Percentiles rank a stretch among this genome's conserved stretches.
These are phyloP conservation scores for Allium cepa DNA, from an alignment of 106 monocot species.

Conservation along the genomic window DNA sequence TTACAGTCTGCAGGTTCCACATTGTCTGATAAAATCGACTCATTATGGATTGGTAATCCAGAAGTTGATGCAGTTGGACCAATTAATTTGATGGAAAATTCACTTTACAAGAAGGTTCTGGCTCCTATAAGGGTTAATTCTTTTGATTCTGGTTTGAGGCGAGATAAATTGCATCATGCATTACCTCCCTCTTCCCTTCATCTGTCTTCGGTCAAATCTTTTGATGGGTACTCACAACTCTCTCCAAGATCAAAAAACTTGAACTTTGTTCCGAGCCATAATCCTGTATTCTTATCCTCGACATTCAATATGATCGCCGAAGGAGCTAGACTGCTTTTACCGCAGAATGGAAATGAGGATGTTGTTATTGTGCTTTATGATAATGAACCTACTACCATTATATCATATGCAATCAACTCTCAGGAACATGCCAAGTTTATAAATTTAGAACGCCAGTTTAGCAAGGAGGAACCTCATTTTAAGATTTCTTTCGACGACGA, in stretches of 20 bases:
- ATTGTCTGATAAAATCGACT: constrained; percentile 80
- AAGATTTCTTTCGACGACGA: constrained; percentile 66
- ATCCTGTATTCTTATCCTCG: constrained; percentile 42
- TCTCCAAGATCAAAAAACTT: constrained; percentile 35
- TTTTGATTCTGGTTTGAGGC: not conserved
- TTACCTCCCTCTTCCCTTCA: constrained; percentile 25
- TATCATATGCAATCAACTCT: constrained; percentile 59
- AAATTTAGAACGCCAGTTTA: constrained; percentile 9
- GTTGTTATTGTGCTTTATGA: constrained; percentile 68
- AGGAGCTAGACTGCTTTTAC: constrained; percentile 59
- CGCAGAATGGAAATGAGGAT: constrained; percentile 27
- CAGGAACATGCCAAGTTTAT: constrained; percentile 56
- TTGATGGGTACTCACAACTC: constrained; percentile 33
- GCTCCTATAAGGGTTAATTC: not conserved
- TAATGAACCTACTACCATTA: constrained; percentile 70
- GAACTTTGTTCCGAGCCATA: constrained; percentile 25
- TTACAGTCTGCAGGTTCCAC: constrained; percentile 24
- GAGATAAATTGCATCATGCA: constrained; percentile 5
- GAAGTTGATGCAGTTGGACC: constrained; percentile 16
- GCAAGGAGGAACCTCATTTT: constrained; percentile 49
- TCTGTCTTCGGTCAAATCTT: constrained; percentile 37
- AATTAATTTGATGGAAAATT: constrained; percentile 19
- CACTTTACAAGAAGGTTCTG: constrained; percentile 20
- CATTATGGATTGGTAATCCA: constrained; percentile 61
- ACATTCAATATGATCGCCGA: constrained; percentile 28